Percentiles rank a stretch among this genome's conserved stretches.
These are phyloP conservation scores for Mycena polygramma DNA, from an alignment of 768 basidiomycete genomes.

Conservation along the genomic window DNA sequence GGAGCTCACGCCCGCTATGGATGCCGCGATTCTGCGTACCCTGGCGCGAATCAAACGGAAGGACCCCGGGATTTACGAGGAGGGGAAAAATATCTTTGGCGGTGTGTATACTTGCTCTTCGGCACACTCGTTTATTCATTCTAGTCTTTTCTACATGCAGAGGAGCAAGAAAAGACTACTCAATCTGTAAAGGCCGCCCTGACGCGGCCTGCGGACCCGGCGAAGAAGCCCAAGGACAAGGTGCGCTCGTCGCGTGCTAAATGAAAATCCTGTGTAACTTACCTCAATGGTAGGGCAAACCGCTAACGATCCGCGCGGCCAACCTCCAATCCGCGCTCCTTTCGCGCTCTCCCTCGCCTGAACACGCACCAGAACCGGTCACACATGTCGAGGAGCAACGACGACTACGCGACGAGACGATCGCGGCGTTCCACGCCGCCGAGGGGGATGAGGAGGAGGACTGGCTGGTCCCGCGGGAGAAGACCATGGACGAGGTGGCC, in stretches of 20 bases:
- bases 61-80: conserved; percentile 89
- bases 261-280: not conserved
- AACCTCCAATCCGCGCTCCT: conserved; percentile 74
- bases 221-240: conserved; percentile 50
- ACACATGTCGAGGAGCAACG: conserved; percentile 87
- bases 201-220: conserved; percentile 45
- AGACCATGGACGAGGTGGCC: conserved; percentile 82
- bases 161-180: conserved; percentile 72
- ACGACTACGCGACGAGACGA: conserved; percentile 83
- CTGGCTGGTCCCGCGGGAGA: conserved; percentile 80
- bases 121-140: not conserved
- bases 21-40: conserved; percentile 94
- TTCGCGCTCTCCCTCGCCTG: conserved; percentile 72
- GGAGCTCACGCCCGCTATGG: conserved; percentile 92
- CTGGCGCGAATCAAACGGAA: conserved; percentile 85
- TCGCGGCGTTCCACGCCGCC: conserved; percentile 79
- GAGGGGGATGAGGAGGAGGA: conserved; percentile 71
- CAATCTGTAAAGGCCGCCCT: conserved; percentile 43
- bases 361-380: conserved; percentile 50
- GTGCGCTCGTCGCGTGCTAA: no score
- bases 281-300: conserved; percentile 64
- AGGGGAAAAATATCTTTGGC: conserved; percentile 78
- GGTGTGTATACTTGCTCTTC: conserved; percentile 57
- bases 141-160: conserved; percentile 47
- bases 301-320: conserved; percentile 81